phyloP scores from a whole-genome alignment of 495 filamentous ascomycete species.

The Talaromyces ruber region DNA sequence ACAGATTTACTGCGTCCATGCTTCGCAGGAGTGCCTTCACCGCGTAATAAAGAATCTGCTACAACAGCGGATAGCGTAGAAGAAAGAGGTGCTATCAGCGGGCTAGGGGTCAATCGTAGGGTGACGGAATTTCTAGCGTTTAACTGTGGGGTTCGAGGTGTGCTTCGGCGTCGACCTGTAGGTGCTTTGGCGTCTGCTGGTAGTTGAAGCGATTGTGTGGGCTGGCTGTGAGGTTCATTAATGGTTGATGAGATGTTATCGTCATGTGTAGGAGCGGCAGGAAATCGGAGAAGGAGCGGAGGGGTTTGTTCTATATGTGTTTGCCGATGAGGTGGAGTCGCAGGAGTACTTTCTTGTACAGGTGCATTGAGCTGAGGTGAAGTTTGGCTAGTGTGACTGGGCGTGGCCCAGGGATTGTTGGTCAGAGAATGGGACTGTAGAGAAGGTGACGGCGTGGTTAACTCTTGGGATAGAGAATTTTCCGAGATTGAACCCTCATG shows the following conservation, averaged over 20 bases:
- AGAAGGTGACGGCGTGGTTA: constrained; percentile 21
- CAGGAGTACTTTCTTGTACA: constrained; percentile 14
- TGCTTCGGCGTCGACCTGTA: constrained; percentile 13
- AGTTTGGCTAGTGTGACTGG: constrained; percentile 9
- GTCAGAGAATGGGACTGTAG: constrained; percentile 26
- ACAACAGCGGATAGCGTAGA: constrained; percentile 50
- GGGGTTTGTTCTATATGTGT: constrained; percentile 14
- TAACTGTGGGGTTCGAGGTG: constrained; percentile 27
- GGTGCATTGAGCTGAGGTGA: constrained; percentile 18
- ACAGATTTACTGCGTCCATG: constrained; percentile 1
- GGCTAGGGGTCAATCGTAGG: constrained; percentile 37
- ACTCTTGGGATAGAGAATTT: constrained; percentile 22
- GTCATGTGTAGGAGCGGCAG: constrained; percentile 25
- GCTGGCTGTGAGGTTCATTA: not conserved
- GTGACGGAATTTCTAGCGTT: constrained; percentile 29
- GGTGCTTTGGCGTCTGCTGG: constrained; percentile 6
- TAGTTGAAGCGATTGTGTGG: constrained; percentile 12
- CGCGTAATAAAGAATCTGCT: constrained; percentile 52
- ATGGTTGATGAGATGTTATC: constrained; percentile 9
- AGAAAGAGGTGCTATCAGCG: constrained; percentile 43
- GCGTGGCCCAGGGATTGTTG: constrained; percentile 34
- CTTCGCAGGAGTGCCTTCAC: constrained; percentile 28
- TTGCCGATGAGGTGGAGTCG: constrained; percentile 19
- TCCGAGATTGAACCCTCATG: constrained; percentile 24
- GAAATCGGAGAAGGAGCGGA: constrained; percentile 32